A percentile compares a stretch with the other conserved stretches of the same genome.
Conservation (phyloP, 352 stramenopile genomes). For the Globisporangium acanthophoron region DNA sequence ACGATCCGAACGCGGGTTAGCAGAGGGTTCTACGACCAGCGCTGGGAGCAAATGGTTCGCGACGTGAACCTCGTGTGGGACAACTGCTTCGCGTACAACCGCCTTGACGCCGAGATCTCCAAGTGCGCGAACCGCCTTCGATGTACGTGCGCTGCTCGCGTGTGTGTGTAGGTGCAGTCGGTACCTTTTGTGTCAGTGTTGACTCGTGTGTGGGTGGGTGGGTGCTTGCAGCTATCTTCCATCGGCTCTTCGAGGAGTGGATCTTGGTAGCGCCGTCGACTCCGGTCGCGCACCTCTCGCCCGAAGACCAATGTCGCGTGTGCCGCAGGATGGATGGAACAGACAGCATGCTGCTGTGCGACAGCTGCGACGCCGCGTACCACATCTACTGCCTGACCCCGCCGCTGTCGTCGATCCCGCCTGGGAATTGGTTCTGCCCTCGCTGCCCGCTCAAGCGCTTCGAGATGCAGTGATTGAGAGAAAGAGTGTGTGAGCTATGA, state of each 20-base stretch:
- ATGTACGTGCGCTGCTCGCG: slow-evolving; percentile 33
- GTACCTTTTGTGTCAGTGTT: not conserved
- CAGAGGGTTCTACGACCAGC: slow-evolving; percentile 54
- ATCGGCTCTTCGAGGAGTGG: slow-evolving; percentile 76
- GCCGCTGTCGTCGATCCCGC: slow-evolving; percentile 50
- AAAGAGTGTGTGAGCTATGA: not conserved
- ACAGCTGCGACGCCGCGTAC: slow-evolving; percentile 81
- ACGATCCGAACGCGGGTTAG: slow-evolving; percentile 83
- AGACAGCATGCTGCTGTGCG: slow-evolving; percentile 78
- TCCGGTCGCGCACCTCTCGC: slow-evolving; percentile 38
- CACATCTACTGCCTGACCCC: slow-evolving; percentile 78
- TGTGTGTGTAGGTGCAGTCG: not conserved
- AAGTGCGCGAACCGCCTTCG: slow-evolving; percentile 67
- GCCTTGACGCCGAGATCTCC: slow-evolving; percentile 73
- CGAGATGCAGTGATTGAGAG: slow-evolving; percentile 4
- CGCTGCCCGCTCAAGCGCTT: slow-evolving; percentile 54
- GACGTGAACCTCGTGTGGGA: slow-evolving; percentile 79
- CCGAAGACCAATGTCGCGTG: slow-evolving; percentile 64
- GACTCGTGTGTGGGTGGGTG: not conserved
- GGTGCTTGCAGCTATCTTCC: slow-evolving; percentile 53
- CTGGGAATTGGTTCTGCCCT: slow-evolving; percentile 78
- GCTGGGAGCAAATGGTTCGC: slow-evolving; percentile 41
- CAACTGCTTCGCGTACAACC: slow-evolving; percentile 86
- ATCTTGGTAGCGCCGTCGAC: slow-evolving; percentile 53
- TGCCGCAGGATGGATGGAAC: slow-evolving; percentile 58